Conservation (phyloP, 345 rosid species). For the Euphorbia tirucalli region DNA sequence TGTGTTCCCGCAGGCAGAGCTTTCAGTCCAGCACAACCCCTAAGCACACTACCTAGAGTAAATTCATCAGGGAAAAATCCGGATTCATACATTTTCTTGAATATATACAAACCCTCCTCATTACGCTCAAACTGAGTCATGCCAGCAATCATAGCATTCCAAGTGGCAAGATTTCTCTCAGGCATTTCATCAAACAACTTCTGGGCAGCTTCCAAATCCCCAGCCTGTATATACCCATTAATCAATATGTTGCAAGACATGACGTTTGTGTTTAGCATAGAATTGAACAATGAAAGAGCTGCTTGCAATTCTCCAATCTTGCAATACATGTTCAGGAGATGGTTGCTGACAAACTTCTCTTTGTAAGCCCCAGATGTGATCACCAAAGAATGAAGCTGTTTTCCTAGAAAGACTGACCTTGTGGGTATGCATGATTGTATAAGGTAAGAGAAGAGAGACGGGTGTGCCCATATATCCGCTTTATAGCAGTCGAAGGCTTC, state of each 20-base stretch:
- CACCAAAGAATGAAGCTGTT: constrained; percentile 65
- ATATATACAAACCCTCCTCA: constrained; percentile 54
- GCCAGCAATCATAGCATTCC: constrained; percentile 69
- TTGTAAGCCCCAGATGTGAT: constrained; percentile 58
- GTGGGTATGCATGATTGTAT: constrained; percentile 45
- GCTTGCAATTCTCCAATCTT: constrained; percentile 51
- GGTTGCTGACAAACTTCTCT: constrained; percentile 64
- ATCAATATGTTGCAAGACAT: constrained; percentile 83
- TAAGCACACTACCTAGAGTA: constrained; percentile 60
- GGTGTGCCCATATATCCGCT: constrained; percentile 55
- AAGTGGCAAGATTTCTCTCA: constrained; percentile 55
- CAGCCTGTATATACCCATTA: constrained; percentile 39
- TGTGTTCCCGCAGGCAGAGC: constrained; percentile 45
- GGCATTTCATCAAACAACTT: constrained; percentile 68
- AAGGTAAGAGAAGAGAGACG: constrained; percentile 51
- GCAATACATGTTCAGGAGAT: constrained; percentile 69
- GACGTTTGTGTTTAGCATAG: constrained; percentile 49
- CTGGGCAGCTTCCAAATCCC: constrained; percentile 48
- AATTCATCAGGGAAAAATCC: constrained; percentile 60
- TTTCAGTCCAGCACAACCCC: constrained; percentile 62
- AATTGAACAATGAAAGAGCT: constrained; percentile 42
- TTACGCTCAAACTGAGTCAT: constrained; percentile 50
- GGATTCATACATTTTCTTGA: constrained; percentile 45
- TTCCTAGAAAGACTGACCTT: constrained; percentile 37
- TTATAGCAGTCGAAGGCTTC: constrained; percentile 54